Evolutionary conservation across 1,139 yeast species (phyloP).

Genomic region (Blastobotrys indianensis): DNA sequence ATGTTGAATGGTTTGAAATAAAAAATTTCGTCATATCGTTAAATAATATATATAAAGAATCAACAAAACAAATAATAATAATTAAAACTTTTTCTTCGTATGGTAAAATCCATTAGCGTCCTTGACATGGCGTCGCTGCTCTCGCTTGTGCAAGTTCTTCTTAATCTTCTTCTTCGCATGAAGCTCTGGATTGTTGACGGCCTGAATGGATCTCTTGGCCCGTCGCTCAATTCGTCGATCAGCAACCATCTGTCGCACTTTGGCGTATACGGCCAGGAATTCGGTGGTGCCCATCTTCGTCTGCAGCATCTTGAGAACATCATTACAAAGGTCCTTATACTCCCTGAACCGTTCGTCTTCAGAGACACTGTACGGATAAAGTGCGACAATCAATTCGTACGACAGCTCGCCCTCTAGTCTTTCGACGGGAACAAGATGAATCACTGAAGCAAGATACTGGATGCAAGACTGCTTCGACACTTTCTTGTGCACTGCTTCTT

Average conservation of each 20-base stretch:
- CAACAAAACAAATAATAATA: too few species aligned
- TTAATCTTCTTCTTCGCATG: constrained; percentile 71
- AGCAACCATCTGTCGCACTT: constrained; percentile 54
- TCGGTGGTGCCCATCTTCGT: constrained; percentile 66
- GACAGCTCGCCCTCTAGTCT: constrained; percentile 19
- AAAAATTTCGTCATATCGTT: background rate
- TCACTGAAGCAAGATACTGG: constrained; percentile 32
- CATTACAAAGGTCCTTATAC: constrained; percentile 54
- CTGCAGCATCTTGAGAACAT: constrained; percentile 65
- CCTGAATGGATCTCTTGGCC: constrained; percentile 69
- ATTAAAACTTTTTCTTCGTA: constrained; percentile 48
- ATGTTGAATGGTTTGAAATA: background rate
- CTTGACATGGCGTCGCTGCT: constrained; percentile 59
- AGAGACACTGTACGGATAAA: constrained; percentile 48
- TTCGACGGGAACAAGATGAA: constrained; percentile 22
- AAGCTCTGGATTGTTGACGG: constrained; percentile 72
- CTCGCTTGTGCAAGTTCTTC: constrained; percentile 70
- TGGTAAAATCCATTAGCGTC: constrained; percentile 76
- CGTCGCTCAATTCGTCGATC: constrained; percentile 69
- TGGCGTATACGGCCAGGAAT: constrained; percentile 58
- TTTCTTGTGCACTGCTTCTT: constrained; percentile 44
- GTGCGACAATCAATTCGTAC: constrained; percentile 45
- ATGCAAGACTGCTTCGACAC: constrained; percentile 60
- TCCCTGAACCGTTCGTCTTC: constrained; percentile 44
- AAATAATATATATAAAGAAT: background rate